These are phyloP conservation scores for Neurospora sp. DNA, from an alignment of 495 filamentous ascomycete genomes.

Conservation along the genomic window DNA sequence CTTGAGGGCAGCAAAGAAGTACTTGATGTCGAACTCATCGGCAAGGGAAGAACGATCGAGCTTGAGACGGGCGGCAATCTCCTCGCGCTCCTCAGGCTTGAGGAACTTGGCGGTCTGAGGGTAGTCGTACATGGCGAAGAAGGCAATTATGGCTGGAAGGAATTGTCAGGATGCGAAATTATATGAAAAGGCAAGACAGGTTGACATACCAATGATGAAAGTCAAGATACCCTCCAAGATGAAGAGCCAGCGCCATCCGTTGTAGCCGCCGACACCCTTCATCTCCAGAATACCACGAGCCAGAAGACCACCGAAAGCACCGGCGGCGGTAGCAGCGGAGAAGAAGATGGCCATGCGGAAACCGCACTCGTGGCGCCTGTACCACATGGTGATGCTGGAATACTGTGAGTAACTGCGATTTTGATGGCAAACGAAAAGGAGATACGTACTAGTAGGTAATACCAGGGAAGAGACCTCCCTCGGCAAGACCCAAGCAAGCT, in stretches of 20 bases:
- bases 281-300: conserved; percentile 60
- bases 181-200: neutral
- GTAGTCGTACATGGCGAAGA: conserved; percentile 70
- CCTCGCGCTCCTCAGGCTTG: conserved; percentile 50
- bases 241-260: conserved; percentile 73
- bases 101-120: conserved; percentile 70
- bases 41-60: conserved; percentile 62
- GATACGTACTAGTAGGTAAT: conserved; percentile 52
- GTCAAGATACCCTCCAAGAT: conserved; percentile 62
- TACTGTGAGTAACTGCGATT: neutral
- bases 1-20: conserved; percentile 59
- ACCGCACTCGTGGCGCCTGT: conserved; percentile 52
- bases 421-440: neutral
- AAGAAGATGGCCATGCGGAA: conserved; percentile 73
- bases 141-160: conserved; percentile 45
- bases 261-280: conserved; percentile 51
- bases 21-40: conserved; percentile 65
- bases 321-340: conserved; percentile 65
- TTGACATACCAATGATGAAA: conserved; percentile 44
- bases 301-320: conserved; percentile 69
- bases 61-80: conserved; percentile 56
- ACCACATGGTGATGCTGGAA: conserved; percentile 57
- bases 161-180: neutral
- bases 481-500: conserved; percentile 62
- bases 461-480: conserved; percentile 75